Percentiles rank a stretch among this genome's conserved stretches.
Conservation (phyloP, 2,329 filamentous ascomycete species). For the Coniochaeta prunicola region DNA sequence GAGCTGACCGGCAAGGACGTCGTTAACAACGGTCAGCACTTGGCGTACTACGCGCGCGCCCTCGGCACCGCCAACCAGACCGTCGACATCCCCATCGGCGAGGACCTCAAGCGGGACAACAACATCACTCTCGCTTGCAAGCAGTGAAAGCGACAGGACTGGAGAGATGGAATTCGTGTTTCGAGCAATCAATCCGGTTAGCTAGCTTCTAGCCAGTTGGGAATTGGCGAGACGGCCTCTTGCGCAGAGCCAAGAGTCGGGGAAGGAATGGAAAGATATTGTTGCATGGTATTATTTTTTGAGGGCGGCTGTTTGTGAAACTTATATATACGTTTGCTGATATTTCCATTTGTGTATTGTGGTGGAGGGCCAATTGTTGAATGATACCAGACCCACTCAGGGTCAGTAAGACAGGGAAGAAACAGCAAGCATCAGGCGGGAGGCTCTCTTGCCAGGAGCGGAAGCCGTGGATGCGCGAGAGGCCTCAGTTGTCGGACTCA, state of each 20-base stretch:
- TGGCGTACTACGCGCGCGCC: constrained; percentile 50
- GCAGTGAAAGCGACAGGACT: not conserved
- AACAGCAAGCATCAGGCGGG: not conserved
- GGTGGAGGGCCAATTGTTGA: not conserved
- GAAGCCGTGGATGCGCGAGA: not conserved
- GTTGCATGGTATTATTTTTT: not conserved
- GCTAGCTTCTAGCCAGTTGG: no score
- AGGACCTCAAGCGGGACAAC: constrained; percentile 29
- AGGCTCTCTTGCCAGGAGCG: constrained; percentile 2
- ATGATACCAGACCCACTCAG: not conserved
- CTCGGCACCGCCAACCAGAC: constrained; percentile 43
- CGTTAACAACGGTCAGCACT: constrained; percentile 39
- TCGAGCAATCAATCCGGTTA: no score
- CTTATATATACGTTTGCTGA: not conserved
- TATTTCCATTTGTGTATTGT: not conserved
- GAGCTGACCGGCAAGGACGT: constrained; percentile 46
- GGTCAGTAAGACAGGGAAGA: not conserved
- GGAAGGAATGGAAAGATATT: not conserved
- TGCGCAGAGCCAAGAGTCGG: not conserved
- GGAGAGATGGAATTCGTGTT: no score
- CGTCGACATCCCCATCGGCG: constrained; percentile 43
- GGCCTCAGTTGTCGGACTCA: not conserved
- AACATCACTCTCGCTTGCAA: constrained; percentile 17
- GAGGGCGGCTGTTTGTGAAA: not conserved
- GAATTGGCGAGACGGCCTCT: not conserved